Base-by-base conservation (phyloP, 1,284 basidiomycete species). In the Ceratobasidium sp. region DNA sequence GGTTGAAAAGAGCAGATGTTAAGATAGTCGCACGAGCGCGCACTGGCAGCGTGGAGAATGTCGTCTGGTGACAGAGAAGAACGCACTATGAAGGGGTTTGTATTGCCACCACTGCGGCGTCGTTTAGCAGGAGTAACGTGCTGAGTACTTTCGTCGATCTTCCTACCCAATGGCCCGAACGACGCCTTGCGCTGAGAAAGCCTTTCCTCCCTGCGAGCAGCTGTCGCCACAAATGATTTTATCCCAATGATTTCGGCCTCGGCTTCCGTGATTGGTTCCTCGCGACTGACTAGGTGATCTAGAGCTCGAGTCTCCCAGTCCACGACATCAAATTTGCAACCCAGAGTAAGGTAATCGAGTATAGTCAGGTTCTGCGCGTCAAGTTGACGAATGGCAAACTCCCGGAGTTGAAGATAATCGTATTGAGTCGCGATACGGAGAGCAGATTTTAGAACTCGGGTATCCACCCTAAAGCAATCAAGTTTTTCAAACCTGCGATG, bases 251-350 rank as follows among this genome's bases (percentile, higher is more conserved):
- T 28, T 7, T 20, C 15, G 6, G 59, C 57, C 12, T 74, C 71
- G 13, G 50, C 42, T 15, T 9, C 17, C 15, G 59, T 74, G 4
- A 64, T 48, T 13, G n/a, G 15, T 40, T 40, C 59, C 17, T 64
- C 61, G 3, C 59, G 57, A 3, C 15, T 15, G 23, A 3, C 13
- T 5, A 74, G 71, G 46, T 74, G 46, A 33, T 38, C 23, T 7
- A 38, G 54, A n/a, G 71, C 71, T 33, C 44, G 59, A n/a, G 42
- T 59, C 28, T 74, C 71, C 71, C 71, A 64, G 6, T 9, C 20
- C 20, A 59, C 42, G 40, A 74, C 17, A 13, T 52, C n/a, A 20
- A 59, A 74, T 23, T 50, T 4, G 15, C 61, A 23, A 7, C 59
- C 57, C 26, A 74, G 42, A 12, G 15, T 10, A n/a, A 74, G 26